phyloP scores from a whole-genome alignment of 352 stramenopile genomes.

The Pythium phragmiticola region DNA sequence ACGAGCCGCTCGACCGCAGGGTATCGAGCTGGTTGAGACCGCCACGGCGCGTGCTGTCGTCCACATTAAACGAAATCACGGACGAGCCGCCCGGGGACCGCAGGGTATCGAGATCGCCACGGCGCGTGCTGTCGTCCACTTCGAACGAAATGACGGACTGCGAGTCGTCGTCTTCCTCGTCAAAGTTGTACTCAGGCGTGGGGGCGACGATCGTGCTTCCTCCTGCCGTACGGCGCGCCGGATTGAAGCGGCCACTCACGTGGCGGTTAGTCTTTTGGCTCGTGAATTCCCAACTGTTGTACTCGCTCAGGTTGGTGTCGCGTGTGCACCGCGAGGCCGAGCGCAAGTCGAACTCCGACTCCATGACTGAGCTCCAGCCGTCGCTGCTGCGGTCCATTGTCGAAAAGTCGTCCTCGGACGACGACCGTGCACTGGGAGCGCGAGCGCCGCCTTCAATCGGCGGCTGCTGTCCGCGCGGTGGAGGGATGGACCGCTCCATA shows the following conservation, averaged over 20 bases:
- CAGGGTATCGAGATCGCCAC: background rate
- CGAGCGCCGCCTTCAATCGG: slow-evolving; percentile 8
- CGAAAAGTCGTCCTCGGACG: slow-evolving; percentile 37
- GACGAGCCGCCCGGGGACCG: slow-evolving; percentile 4
- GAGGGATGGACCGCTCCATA: slow-evolving; percentile 16
- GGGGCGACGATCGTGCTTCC: background rate
- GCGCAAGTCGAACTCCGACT: slow-evolving; percentile 50
- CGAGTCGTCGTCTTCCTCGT: slow-evolving; percentile 23
- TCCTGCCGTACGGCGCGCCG: slow-evolving; percentile 1
- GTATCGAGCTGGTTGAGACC: background rate
- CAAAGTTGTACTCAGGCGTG: slow-evolving; percentile 12
- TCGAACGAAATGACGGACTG: slow-evolving; percentile 24
- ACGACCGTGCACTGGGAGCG: slow-evolving; percentile 33
- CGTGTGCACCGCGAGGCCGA: slow-evolving; percentile 56
- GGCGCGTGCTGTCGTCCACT: slow-evolving; percentile 4
- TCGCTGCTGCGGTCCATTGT: slow-evolving; percentile 51
- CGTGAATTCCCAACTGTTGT: slow-evolving; percentile 19
- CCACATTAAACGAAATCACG: slow-evolving; percentile 20
- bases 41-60: background rate
- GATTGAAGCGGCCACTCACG: slow-evolving; percentile 10
- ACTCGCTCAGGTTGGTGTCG: slow-evolving; percentile 64
- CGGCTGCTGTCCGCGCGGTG: slow-evolving; percentile 5
- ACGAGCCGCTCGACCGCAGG: slow-evolving; percentile 4
- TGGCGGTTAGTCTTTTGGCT: slow-evolving; percentile 4
- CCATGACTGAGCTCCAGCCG: slow-evolving; percentile 76